Evolutionary conservation across 106 monocot species (phyloP), one percentile per base, ranked within the genome.

Genomic region (Phalaenopsis aphrodite): DNA sequence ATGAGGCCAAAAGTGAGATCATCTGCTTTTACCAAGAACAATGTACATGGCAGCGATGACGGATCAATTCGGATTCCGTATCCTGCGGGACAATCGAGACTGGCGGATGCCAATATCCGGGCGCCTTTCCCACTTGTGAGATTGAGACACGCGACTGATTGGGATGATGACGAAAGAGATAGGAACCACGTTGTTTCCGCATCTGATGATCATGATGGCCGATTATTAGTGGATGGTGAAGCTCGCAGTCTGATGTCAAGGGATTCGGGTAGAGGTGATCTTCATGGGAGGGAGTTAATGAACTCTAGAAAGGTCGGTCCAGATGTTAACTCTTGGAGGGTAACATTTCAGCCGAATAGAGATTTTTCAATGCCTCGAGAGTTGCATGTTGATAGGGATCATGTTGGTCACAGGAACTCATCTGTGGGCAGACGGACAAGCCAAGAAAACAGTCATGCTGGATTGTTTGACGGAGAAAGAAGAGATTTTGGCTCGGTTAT

Each of bases 121-220:
- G 81, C 85, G 8, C 89, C 86, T 2, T 82, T 96, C 3, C 93
- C 91, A 0, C 17, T 87, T 8, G 85, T 94, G 3, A 84, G 84
- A 30, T 77, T 94, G 19, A 72, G 69, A 2, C 88, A 86, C 49
- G 89, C 88, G 15, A 90, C 87, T 30, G 92, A 98, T 38, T 98
- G 97, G 97, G 94, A 87, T 58, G 97, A 98, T 24, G 97, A 98
- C 77, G 97, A 98, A 81, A 88, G 97, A 11, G 94, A 98, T 49
- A 94, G 82, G 36, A 86, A 86, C 41, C 73, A 78, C 11, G 79
- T 86, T 2, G 16, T 19, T 58, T 58, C 57, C 0, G 57, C 57
- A 58, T 58, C n/a, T 42, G 89, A 84, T 57, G 16, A 79, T 78
- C 64, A 61, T 71, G 82, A 88, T 77, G 87, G 82, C 30, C 73